A percentile compares a stretch with the other conserved stretches of the same genome.
Evolutionary conservation across 2,329 filamentous ascomycete species (phyloP).

Genomic region (Lasiodiplodia hormozganensis): DNA sequence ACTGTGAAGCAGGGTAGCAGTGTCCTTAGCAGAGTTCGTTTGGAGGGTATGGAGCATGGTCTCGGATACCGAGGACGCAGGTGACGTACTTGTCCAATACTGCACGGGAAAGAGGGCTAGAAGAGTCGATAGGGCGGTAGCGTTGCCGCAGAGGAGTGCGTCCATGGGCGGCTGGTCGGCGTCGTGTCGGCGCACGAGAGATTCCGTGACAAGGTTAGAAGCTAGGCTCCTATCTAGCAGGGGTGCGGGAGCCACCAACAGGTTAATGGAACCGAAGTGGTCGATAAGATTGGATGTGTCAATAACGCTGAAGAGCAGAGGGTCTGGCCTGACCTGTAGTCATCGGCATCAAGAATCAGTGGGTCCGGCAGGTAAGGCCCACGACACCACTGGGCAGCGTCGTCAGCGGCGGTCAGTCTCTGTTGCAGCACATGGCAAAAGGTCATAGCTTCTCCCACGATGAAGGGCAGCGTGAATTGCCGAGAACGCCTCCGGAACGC

Average conservation of each 20-base stretch:
- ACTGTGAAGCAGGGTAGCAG: not conserved
- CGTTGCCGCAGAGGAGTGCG: constrained; percentile 53
- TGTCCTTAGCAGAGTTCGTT: not conserved
- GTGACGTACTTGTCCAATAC: constrained; percentile 57
- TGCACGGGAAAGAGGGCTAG: constrained; percentile 57
- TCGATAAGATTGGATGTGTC: constrained; percentile 60
- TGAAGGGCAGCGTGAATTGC: constrained; percentile 54
- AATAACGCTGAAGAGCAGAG: constrained; percentile 60
- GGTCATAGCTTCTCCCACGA: constrained; percentile 57
- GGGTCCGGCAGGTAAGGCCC: constrained; percentile 53
- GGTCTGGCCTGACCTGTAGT: constrained; percentile 48
- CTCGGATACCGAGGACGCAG: constrained; percentile 38
- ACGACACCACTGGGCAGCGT: constrained; percentile 37
- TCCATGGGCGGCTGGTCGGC: constrained; percentile 37
- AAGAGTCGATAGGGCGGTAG: constrained; percentile 54
- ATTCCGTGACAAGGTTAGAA: constrained; percentile 59
- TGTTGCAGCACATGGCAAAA: constrained; percentile 62
- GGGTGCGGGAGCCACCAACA: constrained; percentile 55
- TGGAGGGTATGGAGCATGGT: constrained; percentile 12
- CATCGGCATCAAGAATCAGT: constrained; percentile 46
- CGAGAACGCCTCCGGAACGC: constrained; percentile 47
- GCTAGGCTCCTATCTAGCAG: constrained; percentile 54
- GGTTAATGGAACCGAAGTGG: constrained; percentile 53
- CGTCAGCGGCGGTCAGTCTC: constrained; percentile 29
- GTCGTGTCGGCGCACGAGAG: constrained; percentile 29